Conservation (phyloP, 2,329 filamentous ascomycete genomes). For the Penicillium sp. region DNA sequence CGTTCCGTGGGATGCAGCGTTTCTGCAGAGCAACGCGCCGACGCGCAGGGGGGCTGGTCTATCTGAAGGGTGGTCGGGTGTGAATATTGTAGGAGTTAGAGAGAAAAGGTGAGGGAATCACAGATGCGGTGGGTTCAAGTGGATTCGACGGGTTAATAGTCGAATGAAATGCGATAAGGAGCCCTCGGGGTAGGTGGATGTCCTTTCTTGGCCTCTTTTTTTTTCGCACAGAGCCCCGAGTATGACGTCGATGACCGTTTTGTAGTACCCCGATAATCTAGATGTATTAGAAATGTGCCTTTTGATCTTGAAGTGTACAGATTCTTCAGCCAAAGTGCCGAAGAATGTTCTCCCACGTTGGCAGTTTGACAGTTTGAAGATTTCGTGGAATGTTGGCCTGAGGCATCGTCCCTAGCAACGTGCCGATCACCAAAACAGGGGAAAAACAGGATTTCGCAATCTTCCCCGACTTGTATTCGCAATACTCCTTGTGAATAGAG, state of each 20-base stretch:
- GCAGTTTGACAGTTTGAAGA: neutral
- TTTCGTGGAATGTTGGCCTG: slow-evolving; percentile 1
- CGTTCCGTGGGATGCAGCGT: neutral
- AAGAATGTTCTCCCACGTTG: slow-evolving; percentile 3
- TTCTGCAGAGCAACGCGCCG: slow-evolving; percentile 1
- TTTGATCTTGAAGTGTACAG: neutral
- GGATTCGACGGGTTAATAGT: neutral
- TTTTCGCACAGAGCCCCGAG: neutral
- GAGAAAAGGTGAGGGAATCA: neutral
- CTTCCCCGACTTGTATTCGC: neutral
- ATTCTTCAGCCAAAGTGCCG: neutral
- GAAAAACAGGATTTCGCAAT: neutral
- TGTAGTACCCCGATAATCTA: neutral
- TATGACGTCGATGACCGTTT: slow-evolving; percentile 3
- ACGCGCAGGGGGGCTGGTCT: slow-evolving; percentile 1
- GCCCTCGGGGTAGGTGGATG: neutral
- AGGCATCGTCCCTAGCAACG: neutral
- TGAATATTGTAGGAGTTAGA: neutral
- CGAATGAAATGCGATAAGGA: neutral
- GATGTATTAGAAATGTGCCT: neutral
- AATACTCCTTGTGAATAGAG: neutral
- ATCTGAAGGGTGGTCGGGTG: no score
- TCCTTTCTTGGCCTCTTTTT: neutral
- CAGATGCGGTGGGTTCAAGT: neutral
- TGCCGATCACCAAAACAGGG: neutral